Conservation (phyloP, 306 rosid genomes). For the Ormosia emarginata region DNA sequence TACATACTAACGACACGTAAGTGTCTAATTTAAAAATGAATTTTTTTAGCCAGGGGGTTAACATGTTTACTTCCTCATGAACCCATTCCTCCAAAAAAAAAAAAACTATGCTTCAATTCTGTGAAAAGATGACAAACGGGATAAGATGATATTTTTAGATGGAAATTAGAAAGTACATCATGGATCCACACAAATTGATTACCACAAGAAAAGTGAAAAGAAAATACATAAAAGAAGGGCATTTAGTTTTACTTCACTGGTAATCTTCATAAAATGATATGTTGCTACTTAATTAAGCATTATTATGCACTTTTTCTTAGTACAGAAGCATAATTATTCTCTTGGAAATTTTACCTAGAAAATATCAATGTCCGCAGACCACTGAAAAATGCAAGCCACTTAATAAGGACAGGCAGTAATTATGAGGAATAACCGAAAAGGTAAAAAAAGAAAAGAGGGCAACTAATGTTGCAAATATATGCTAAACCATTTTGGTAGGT, state of each 20-base stretch:
- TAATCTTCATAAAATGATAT: constrained; percentile 44
- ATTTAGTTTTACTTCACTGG: constrained; percentile 33
- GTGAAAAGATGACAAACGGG: constrained; percentile 15
- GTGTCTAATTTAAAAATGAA: too few relatives aligned
- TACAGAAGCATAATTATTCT: constrained; percentile 41
- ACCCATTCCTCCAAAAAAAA: background rate
- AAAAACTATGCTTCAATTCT: background rate
- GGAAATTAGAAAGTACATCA: constrained; percentile 9
- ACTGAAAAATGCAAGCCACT: constrained; percentile 32
- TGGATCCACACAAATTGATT: constrained; percentile 31
- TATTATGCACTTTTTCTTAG: constrained; percentile 24
- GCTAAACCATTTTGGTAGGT: background rate
- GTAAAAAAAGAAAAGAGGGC: background rate
- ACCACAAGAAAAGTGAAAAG: constrained; percentile 4
- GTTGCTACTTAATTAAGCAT: constrained; percentile 23
- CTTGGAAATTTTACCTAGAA: constrained; percentile 22
- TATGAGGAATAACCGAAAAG: constrained; percentile 26
- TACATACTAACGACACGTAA: too few relatives aligned
- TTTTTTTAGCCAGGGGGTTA: background rate
- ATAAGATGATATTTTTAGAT: constrained; percentile 16
- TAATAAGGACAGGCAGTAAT: constrained; percentile 38
- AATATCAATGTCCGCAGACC: constrained; percentile 1
- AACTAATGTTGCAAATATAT: background rate
- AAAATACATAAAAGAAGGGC: background rate
- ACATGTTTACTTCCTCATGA: background rate